Conservation (phyloP, 2,329 filamentous ascomycete species). For the Trichophyton schoenleinii region DNA sequence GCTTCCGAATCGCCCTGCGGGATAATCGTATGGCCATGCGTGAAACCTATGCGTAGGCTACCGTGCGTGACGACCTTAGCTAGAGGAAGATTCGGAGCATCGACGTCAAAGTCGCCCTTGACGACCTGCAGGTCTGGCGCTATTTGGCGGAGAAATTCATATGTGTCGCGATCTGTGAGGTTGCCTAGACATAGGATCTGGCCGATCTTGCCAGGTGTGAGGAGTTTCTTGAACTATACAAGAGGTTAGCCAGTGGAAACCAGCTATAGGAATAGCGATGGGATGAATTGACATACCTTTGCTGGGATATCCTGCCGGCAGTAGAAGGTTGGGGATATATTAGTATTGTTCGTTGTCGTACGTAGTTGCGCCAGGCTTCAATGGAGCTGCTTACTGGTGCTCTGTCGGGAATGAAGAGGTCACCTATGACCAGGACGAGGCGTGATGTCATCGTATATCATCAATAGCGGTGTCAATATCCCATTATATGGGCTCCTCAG, state of each 20-base stretch:
- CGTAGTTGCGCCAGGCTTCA: neutral
- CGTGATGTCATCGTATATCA: slow-evolving; percentile 56
- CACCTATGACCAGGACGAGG: slow-evolving; percentile 80
- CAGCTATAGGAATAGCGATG: no score
- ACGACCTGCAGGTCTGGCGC: slow-evolving; percentile 60
- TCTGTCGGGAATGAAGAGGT: slow-evolving; percentile 86
- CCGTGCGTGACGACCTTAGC: slow-evolving; percentile 61
- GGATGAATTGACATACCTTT: slow-evolving; percentile 46
- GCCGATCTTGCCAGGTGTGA: slow-evolving; percentile 70
- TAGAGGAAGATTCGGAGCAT: slow-evolving; percentile 51
- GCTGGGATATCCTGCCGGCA: slow-evolving; percentile 57
- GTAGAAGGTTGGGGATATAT: neutral
- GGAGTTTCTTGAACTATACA: slow-evolving; percentile 67
- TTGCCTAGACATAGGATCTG: slow-evolving; percentile 72
- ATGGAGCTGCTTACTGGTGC: slow-evolving; percentile 48
- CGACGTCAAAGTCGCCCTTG: slow-evolving; percentile 57
- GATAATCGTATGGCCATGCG: slow-evolving; percentile 59
- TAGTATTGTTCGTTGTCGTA: neutral
- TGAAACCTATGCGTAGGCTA: slow-evolving; percentile 55
- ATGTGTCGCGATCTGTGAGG: slow-evolving; percentile 65
- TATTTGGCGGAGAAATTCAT: slow-evolving; percentile 65
- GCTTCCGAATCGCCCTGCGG: slow-evolving; percentile 54
- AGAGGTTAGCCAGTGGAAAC: slow-evolving; percentile 8
- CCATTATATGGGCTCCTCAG: slow-evolving; percentile 4
- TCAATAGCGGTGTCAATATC: neutral